Percentiles rank a stretch among this genome's conserved stretches.
Evolutionary conservation across 306 rosid genomes (phyloP).

Genomic region (Vigna unguiculata): DNA sequence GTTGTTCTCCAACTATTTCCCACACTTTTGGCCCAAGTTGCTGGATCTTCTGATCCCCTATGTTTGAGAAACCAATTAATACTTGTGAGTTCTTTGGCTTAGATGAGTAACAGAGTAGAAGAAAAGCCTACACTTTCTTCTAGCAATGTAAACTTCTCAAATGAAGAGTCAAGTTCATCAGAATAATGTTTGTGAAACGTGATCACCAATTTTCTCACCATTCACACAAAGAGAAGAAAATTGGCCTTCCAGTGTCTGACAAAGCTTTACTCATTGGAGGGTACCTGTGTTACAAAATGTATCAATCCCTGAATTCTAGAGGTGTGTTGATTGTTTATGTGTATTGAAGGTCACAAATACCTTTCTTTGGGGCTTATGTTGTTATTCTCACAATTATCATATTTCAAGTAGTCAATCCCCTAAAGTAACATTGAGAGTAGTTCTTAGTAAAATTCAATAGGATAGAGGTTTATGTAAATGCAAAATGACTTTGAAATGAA

Average conservation of each 20-base stretch:
- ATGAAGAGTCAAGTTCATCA: neutral
- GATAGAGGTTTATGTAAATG: neutral
- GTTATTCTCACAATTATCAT: constrained; percentile 70
- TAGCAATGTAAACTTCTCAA: constrained; percentile 2
- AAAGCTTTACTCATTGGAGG: constrained; percentile 73
- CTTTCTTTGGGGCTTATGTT: constrained; percentile 66
- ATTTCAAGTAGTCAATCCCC: constrained; percentile 85
- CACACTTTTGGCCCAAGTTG: constrained; percentile 66
- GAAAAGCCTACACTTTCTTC: neutral
- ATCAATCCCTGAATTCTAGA: constrained; percentile 19
- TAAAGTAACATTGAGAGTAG: constrained; percentile 28
- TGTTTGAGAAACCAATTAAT: constrained; percentile 36
- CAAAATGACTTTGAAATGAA: constrained; percentile 23
- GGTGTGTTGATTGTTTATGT: neutral
- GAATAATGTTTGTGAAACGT: constrained; percentile 3
- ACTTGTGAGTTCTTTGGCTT: neutral
- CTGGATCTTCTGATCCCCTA: constrained; percentile 81
- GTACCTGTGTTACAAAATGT: constrained; percentile 54
- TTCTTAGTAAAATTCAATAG: constrained; percentile 8
- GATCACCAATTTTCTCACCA: constrained; percentile 59
- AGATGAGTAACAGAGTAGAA: neutral
- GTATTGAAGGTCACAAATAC: constrained; percentile 41
- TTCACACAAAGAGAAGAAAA: constrained; percentile 77
- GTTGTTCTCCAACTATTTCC: constrained; percentile 95
- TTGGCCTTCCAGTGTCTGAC: constrained; percentile 55